Evolutionary conservation across 768 basidiomycete species (phyloP), one percentile per base, ranked within the genome.

Genomic region (Russula abietina): DNA sequence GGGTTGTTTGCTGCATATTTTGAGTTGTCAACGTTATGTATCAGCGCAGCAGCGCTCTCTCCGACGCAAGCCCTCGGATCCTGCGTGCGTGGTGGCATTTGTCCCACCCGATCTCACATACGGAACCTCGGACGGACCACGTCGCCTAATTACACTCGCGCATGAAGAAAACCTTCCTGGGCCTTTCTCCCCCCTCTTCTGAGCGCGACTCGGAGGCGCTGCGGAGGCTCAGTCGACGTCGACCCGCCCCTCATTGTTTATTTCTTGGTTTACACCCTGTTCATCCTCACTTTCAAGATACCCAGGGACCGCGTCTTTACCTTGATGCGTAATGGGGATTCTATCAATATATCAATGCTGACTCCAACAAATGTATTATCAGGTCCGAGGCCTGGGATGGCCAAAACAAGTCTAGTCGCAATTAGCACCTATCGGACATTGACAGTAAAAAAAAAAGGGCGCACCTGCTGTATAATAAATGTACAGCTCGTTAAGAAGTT

Each of bases 11-110:
- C 30, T 30, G 30, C 30, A 7, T 30, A 30, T 30, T 30, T 6
- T 17, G 19, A 43, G 17, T 43, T 43, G 7, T 2, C 41, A n/a
- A 43, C 19, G 5, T 43, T 8, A n/a, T 45, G 9, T 19, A 43
- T 43, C n/a, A 22, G n/a, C 43, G 41, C 33, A 11, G 28, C 28
- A 30, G 28, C 5, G 38, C n/a, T 22, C n/a, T n/a, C n/a, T 45
- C 43, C 19, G 43, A 45, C 19, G 19, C 43, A 45, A 45, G 11
- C n/a, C 43, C 43, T 62, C 57, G 51, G 57, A 58, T n/a, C 41
- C 41, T 19, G 19, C 61, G n/a, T 46, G 50, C 33, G 26, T 43
- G 9, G 26, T 33, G 39, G 39, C 39, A 39, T 17, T 17, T 14
- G 39, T 39, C 41, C 38, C 16, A 39, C 14, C 38, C 16, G 19